Evolutionary conservation across 495 filamentous ascomycete species (phyloP).

Genomic region (Xylaria curta): DNA sequence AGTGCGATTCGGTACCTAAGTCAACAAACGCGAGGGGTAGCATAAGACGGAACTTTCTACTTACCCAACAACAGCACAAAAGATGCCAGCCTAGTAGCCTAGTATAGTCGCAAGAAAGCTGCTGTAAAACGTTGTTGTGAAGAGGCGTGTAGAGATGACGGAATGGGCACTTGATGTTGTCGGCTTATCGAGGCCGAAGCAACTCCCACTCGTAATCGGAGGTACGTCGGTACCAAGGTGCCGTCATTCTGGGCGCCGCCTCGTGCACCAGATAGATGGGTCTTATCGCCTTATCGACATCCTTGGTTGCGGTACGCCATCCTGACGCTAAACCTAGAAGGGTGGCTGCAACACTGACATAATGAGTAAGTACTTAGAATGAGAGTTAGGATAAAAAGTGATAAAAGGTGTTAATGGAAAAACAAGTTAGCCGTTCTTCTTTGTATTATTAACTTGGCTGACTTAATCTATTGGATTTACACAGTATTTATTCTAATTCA

Average conservation of each 20-base stretch:
- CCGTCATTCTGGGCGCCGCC: conserved; percentile 19
- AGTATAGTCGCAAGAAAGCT: background rate
- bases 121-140: background rate
- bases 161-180: background rate
- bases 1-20: background rate
- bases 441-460: background rate
- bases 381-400: no score
- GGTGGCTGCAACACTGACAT: background rate
- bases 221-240: background rate
- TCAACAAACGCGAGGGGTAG: background rate
- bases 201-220: background rate
- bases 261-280: background rate
- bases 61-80: background rate
- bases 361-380: background rate
- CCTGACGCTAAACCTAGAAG: background rate
- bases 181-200: conserved; percentile 1
- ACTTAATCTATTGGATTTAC: background rate
- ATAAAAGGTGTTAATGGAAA: background rate
- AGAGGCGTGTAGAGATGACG: background rate
- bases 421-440: background rate
- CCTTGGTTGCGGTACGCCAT: background rate
- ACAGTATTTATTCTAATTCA: background rate
- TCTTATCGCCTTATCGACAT: conserved; percentile 25
- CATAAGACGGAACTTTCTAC: background rate
- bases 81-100: background rate